Evolutionary conservation across 768 basidiomycete genomes (phyloP), one percentile per base, ranked within the genome.

Genomic region (Myochromella boudieri): DNA sequence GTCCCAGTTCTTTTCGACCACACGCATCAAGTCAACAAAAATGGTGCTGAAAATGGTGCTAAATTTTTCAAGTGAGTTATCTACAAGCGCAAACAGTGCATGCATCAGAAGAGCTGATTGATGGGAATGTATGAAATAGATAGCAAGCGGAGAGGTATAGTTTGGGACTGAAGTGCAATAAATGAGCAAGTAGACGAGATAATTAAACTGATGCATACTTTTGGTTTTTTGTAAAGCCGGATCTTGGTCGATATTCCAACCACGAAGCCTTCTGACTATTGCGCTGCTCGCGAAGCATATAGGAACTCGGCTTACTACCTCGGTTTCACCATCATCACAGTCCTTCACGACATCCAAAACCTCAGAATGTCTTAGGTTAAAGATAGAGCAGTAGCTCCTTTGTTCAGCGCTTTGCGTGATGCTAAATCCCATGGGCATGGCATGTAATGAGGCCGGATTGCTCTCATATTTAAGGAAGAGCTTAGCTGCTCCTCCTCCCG

Each of bases 381-480:
- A 49, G 6, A 49, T 39, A 26, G 39, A 25, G 20, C 48, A 49
- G 10, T 36, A 22, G 37, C 24, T 43, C 6, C 48, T 17, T 1
- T 17, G 28, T 15, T n/a, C 34, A 18, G 21, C n/a, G 11, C 21
- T 14, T 29, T 8, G 14, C 18, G 46, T 12, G 33, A 25, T 6
- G n/a, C 7, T 22, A 7, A 48, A 26, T n/a, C 20, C 33, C 6
- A 11, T 24, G n/a, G n/a, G n/a, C 33, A 44, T 31, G 2, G 34
- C 48, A 12, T 43, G 18, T 22, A 49, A 33, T 2, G 42, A 24
- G 8, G 48, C 29, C 5, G 36, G 40, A 22, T 42, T 42, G 18
- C 44, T 42, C 8, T 36, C 29, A 20, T 57, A 57, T 47, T 52
- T 54, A 3, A 51, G 53, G 36, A 52, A 52, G 20, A 41, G 47